phyloP scores from a whole-genome alignment of 1,284 basidiomycete genomes.

The Bjerkandera adusta region DNA sequence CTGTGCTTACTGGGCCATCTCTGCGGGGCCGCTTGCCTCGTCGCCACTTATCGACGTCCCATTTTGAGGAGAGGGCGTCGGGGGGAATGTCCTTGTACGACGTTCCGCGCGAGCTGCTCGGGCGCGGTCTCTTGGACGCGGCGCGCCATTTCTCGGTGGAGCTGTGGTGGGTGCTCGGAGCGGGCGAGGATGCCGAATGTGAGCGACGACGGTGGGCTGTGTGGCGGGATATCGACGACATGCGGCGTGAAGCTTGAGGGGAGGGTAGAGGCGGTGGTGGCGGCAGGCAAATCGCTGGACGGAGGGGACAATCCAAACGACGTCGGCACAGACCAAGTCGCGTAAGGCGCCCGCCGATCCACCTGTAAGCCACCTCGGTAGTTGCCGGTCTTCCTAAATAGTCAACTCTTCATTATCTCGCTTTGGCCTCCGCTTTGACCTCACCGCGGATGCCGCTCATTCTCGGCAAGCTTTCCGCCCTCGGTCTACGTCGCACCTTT shows the following conservation, averaged over 20 bases:
- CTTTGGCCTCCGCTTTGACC: neutral
- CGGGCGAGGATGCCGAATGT: constrained; percentile 48
- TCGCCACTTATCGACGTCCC: constrained; percentile 51
- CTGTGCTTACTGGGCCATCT: constrained; percentile 41
- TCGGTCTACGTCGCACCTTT: no score
- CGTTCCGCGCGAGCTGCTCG: constrained; percentile 33
- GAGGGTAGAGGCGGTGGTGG: constrained; percentile 1
- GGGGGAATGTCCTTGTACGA: constrained; percentile 35
- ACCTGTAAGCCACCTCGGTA: constrained; percentile 8
- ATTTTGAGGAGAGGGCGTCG: constrained; percentile 37
- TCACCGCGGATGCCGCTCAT: no score
- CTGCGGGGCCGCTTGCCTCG: constrained; percentile 51
- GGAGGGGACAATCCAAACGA: constrained; percentile 6
- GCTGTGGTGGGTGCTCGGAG: constrained; percentile 34
- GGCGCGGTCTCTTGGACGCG: constrained; percentile 46
- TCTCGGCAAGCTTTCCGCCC: no score
- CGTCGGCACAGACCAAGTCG: constrained; percentile 3
- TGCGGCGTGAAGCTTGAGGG: constrained; percentile 1
- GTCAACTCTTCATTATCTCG: neutral
- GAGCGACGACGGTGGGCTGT: constrained; percentile 50
- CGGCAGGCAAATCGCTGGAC: constrained; percentile 7
- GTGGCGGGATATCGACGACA: constrained; percentile 37
- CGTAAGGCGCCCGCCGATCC: constrained; percentile 5
- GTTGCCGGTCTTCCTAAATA: neutral
- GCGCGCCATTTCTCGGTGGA: constrained; percentile 37